Evolutionary conservation across 495 filamentous ascomycete genomes (phyloP), one percentile per base, ranked within the genome.

Genomic region (Daldinia vernicosa): DNA sequence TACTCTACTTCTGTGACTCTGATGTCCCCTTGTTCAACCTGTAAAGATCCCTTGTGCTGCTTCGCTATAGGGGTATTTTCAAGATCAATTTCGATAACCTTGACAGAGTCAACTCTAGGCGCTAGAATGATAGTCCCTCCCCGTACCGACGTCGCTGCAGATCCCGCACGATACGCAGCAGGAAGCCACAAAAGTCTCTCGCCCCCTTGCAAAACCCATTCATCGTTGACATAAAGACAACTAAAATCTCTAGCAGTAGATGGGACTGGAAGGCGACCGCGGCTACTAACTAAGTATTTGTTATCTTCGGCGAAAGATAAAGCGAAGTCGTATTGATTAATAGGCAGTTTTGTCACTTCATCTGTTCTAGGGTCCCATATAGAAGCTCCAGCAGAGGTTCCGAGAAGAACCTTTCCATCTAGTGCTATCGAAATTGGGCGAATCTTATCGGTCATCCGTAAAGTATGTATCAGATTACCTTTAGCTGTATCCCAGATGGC

Each of bases 131-230:
- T 56, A 9, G 52, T 56, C 0, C 17, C 52, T 9, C 61, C 35
- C 1, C 12, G 33, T 35, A 64, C 52, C 26, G 26, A 15, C 26
- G 57, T 19, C 9, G 0, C 28, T 47, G 8, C 0, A 24, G 0
- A 3, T 2, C 22, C 12, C 9, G 3, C 6, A 24, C 35, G 35
- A 47, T 56, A 63, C 4, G 32, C 35, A 22, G 32, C 22, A 22
- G 50, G 61, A 56, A 64, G 35, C 61, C 24, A 56, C 11, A 64
- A 28, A 47, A 56, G 52, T 35, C 61, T 56, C 2, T 64, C 61
- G 24, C 61, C 61, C 26, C 61, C 52, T 47, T 64, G 61, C 47
- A 64, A 17, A 26, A 64, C 37, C 61, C 61, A 64, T 35, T 33
- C 17, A 4, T 45, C 11, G 37, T 17, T 27, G 9, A 64, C 50